Conservation (phyloP, 805 yeast genomes). For the Kregervanrija delftensis region DNA sequence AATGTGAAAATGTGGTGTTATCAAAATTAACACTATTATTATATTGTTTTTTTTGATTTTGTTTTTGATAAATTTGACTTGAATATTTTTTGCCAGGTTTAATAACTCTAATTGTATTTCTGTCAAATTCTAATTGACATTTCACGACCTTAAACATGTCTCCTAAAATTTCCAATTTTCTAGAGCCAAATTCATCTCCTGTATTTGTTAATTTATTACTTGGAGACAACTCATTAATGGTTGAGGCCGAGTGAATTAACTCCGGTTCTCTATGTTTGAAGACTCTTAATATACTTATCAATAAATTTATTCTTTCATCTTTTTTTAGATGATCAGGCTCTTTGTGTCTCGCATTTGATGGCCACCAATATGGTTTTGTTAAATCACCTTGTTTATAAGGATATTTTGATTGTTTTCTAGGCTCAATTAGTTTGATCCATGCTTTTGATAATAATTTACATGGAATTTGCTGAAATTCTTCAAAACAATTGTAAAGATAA, state of each 20-base stretch:
- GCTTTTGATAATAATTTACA: conserved; percentile 60
- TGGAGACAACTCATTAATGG: conserved; percentile 18
- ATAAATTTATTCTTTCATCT: conserved; percentile 43
- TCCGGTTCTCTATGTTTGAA: conserved; percentile 18
- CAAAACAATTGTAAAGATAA: conserved; percentile 26
- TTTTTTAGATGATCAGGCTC: conserved; percentile 73
- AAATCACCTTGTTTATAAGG: conserved; percentile 53
- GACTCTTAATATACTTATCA: conserved; percentile 33
- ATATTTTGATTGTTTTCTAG: conserved; percentile 52
- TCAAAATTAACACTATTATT: too few species aligned
- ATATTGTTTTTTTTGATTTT: too few species aligned
- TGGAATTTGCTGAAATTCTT: conserved; percentile 39
- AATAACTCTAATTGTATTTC: conserved; percentile 13
- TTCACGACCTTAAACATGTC: conserved; percentile 22
- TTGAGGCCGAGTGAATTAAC: conserved; percentile 16
- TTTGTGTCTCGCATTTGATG: conserved; percentile 44
- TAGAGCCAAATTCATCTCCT: conserved; percentile 15
- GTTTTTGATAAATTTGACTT: conserved; percentile 14
- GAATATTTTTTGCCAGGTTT: conserved; percentile 28
- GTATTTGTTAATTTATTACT: conserved; percentile 10
- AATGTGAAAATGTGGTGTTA: too few species aligned
- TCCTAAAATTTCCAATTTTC: conserved; percentile 17
- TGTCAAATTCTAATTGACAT: conserved; percentile 1
- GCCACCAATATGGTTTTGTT: conserved; percentile 70
- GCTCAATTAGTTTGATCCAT: conserved; percentile 63